Evolutionary conservation across 169 alveolate species (phyloP), one percentile per base, ranked within the genome.

Genomic region (Eimeria necatrix): DNA sequence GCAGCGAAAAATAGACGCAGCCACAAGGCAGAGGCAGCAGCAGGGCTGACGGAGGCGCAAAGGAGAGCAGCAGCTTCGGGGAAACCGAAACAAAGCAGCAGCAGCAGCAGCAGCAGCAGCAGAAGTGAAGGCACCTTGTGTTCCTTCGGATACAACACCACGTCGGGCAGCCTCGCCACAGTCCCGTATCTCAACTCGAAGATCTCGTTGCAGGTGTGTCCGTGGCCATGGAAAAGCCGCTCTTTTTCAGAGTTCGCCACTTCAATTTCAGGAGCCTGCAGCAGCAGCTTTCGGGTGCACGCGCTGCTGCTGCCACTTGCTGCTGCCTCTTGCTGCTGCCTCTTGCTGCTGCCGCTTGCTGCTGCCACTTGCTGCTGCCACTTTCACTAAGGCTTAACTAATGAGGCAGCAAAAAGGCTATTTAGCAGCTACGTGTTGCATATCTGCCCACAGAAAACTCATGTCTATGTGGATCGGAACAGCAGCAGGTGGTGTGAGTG

Each of bases 171-270:
- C 48, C 59, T 10, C n/a, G 48, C 12, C 26, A 73, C 18, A 16
- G 48, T 14, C 52, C 20, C 84, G 20, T 14, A 73, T 14, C 84
- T 10, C 84, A 73, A 18, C 84, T 32, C n/a, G 84, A 73, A 73
- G 52, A 73, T 73, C 20, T 73, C 84, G 2, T 73, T 10, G 84
- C 84, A 73, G 84, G 84, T 73, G 84, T 73, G 84, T 10, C 84
- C 84, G 52, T 73, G 84, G 52, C 84, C 84, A 73, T 73, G 84
- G 20, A 73, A 73, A 10, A 73, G 84, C 24, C 84, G 84, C 20
- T 73, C 84, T 3, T 73, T 18, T 46, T 10, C 59, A 73, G 24
- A 14, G 48, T 16, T 73, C 18, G 59, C 20, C 20, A 56, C 20
- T 56, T 56, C 68, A 12, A 56, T 18, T 56, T 56, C 68, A 12